Conservation (phyloP, 2,329 filamentous ascomycete species). For the Drechslera avenae region DNA sequence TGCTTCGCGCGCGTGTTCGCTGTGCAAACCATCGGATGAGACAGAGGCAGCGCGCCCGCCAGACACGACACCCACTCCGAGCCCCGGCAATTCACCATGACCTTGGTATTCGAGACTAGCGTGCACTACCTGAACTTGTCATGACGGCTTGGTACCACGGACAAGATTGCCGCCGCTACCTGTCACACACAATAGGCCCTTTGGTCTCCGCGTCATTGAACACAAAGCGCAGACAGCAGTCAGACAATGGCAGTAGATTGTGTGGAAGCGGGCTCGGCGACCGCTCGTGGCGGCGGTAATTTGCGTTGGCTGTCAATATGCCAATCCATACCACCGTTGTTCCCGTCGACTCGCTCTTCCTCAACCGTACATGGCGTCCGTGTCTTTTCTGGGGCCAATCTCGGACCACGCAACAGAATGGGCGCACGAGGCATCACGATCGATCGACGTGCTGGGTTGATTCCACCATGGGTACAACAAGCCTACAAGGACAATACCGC, state of each 20-base stretch:
- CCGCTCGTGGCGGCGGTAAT: constrained; percentile 6
- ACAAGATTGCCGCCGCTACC: background rate
- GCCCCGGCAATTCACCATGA: constrained; percentile 1
- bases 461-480: background rate
- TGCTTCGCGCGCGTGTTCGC: constrained; percentile 3
- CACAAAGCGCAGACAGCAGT: background rate
- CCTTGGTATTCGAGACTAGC: background rate
- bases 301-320: background rate
- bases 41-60: constrained; percentile 4
- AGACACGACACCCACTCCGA: constrained; percentile 11
- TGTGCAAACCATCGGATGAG: background rate
- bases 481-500: no score
- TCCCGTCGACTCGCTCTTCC: background rate
- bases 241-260: background rate
- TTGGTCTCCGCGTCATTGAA: background rate
- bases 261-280: background rate
- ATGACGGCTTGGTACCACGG: background rate
- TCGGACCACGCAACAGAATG: no score
- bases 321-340: no score
- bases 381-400: no score
- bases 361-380: no score
- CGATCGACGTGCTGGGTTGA: background rate
- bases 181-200: no score
- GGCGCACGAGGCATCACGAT: no score
- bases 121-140: no score